Conservation (phyloP, 306 rosid genomes). For the Inga laurina region DNA sequence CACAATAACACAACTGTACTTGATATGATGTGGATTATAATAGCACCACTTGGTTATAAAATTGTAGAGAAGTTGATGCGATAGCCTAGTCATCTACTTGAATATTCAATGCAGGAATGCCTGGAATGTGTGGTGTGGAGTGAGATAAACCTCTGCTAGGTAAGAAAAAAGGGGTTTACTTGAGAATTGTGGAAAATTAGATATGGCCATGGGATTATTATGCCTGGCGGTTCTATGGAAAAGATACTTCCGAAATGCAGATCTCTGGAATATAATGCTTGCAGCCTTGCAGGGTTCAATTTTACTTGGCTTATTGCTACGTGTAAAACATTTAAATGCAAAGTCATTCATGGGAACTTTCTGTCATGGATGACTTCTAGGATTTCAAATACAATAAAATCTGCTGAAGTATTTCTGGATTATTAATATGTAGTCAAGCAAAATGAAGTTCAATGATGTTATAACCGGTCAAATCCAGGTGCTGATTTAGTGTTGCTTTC, state of each 20-base stretch:
- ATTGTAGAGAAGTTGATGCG: slow-evolving; percentile 12
- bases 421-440: neutral
- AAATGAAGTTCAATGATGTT: slow-evolving; percentile 19
- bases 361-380: neutral
- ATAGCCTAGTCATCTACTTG: neutral
- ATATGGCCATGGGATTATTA: neutral
- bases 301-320: neutral
- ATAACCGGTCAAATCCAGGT: slow-evolving; percentile 18
- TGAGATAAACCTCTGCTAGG: slow-evolving; percentile 23
- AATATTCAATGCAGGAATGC: slow-evolving; percentile 6
- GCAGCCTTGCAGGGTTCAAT: slow-evolving; percentile 2
- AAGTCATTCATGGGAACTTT: neutral
- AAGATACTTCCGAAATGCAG: slow-evolving; percentile 1
- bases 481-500: slow-evolving; percentile 11
- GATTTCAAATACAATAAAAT: neutral
- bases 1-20: neutral
- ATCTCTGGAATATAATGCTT: slow-evolving; percentile 26
- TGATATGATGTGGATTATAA: neutral
- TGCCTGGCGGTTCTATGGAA: neutral
- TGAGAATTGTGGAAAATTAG: slow-evolving; percentile 14
- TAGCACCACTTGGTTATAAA: neutral
- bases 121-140: slow-evolving; percentile 8
- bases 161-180: neutral
- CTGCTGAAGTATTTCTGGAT: neutral
- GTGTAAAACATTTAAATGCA: neutral